These are phyloP conservation scores for Calendula officinalis DNA, from an alignment of 129 eudicot genomes.

Conservation along the genomic window DNA sequence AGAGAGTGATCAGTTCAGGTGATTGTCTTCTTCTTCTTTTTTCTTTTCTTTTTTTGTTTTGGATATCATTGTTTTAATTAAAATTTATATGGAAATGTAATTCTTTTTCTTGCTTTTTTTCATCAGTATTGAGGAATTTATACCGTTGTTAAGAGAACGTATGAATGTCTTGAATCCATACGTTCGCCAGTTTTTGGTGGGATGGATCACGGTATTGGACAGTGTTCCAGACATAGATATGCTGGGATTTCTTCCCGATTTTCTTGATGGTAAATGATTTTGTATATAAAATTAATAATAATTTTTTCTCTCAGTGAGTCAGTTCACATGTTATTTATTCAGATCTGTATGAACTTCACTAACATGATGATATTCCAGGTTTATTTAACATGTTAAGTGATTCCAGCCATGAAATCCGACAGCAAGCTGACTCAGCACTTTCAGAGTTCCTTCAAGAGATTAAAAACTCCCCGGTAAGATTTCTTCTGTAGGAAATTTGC, in stretches of 20 bases:
- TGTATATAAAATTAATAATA: not conserved
- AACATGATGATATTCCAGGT: slow-evolving; percentile 50
- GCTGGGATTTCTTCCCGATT: slow-evolving; percentile 99
- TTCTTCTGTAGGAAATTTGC: slow-evolving; percentile 16
- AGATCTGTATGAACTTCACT: too few species aligned
- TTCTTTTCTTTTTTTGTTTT: slow-evolving; percentile 2
- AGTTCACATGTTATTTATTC: not conserved
- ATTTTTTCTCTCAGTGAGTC: slow-evolving; percentile 10
- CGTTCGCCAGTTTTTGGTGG: slow-evolving; percentile 94
- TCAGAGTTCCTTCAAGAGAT: slow-evolving; percentile 98
- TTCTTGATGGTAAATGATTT: slow-evolving; percentile 82
- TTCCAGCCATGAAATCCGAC: slow-evolving; percentile 94
- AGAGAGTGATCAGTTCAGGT: slow-evolving; percentile 97
- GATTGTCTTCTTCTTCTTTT: not conserved
- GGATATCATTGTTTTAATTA: slow-evolving; percentile 6
- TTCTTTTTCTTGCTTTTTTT: not conserved
- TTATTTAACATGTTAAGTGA: slow-evolving; percentile 95
- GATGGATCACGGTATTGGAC: slow-evolving; percentile 96
- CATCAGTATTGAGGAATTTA: slow-evolving; percentile 95
- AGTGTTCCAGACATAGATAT: slow-evolving; percentile 98
- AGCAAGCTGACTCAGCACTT: slow-evolving; percentile 97
- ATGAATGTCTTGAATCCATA: slow-evolving; percentile 98
- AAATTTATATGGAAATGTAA: not conserved
- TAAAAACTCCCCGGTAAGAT: slow-evolving; percentile 88
- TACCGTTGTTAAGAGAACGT: slow-evolving; percentile 92